Evolutionary conservation across 768 basidiomycete genomes (phyloP), one percentile per base, ranked within the genome.

Genomic region (Suillus weaverae): DNA sequence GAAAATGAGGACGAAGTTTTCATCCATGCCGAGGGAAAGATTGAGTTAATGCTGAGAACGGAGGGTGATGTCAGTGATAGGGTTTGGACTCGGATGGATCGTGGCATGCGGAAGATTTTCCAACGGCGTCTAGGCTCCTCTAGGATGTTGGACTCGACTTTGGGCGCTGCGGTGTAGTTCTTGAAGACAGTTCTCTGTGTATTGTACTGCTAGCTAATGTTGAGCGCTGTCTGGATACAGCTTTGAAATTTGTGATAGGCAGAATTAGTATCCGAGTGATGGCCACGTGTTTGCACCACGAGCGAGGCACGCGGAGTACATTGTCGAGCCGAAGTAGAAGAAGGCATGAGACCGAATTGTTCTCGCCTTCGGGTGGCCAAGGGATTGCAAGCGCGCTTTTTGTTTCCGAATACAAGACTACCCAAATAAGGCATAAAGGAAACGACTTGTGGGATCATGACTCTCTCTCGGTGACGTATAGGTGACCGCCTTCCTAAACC

Each of bases 381-480:
- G n/a, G 32, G 36, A 60, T 59, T 57, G 11, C 36, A 36, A 32
- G 33, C 60, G 63, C 36, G 41, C 59, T 48, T 65, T 77, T 77
- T 76, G 75, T 77, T 66, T 64, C 48, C 35, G 44, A 59, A 65
- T 66, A 76, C 73, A 76, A 76, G 68, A 65, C 26, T 77, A 53
- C 75, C 75, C 72, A 72, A 69, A 74, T 59, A 35, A 71, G 75
- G 57, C 18, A 76, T 67, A 76, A 76, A 65, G 72, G 51, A 67
- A 57, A 53, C 39, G 57, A 59, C 32, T 16, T 30, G 38, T 30
- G 60, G 62, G 44, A 22, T 30, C 62, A 16, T 26, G 26, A 18
- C 54, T 38, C 16, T n/a, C 20, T 35, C 41, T 16, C 18, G 39
- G 26, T 59, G 38, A 41, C 57, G 57, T 59, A 54, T 66, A 60